Evolutionary conservation across 2,329 filamentous ascomycete genomes (phyloP).

Genomic region (Gliomastix tumulicola): DNA sequence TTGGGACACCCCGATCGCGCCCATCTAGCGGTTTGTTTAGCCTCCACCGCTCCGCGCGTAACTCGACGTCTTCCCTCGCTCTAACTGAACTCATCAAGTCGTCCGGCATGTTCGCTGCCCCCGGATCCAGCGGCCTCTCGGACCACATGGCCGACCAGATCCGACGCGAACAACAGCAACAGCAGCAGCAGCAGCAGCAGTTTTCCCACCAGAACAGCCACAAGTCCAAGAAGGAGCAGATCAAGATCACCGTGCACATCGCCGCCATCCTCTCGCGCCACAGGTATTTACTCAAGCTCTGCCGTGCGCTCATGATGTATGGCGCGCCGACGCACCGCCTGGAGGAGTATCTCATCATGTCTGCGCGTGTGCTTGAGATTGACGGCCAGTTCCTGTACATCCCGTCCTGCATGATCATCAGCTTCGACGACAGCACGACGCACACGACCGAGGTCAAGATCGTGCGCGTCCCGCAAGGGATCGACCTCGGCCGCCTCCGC

Average conservation of each 20-base stretch:
- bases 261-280: constrained; percentile 70
- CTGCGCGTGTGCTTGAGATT: constrained; percentile 79
- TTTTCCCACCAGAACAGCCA: constrained; percentile 22
- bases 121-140: constrained; percentile 35
- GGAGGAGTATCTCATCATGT: constrained; percentile 89
- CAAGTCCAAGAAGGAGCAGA: constrained; percentile 28
- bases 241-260: constrained; percentile 49
- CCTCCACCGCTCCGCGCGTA: constrained; percentile 28
- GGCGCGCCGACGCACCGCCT: constrained; percentile 87
- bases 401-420: constrained; percentile 90
- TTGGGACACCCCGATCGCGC: constrained; percentile 22
- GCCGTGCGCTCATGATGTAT: constrained; percentile 80
- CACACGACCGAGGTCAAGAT: constrained; percentile 78
- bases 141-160: constrained; percentile 36
- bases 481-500: constrained; percentile 67
- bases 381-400: constrained; percentile 87
- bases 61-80: constrained; percentile 35
- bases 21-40: constrained; percentile 31
- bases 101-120: constrained; percentile 42
- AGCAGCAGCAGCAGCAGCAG: no score
- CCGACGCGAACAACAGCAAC: constrained; percentile 28
- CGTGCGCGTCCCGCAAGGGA: constrained; percentile 59
- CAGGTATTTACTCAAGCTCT: constrained; percentile 76
- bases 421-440: constrained; percentile 68
- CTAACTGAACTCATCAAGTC: constrained; percentile 46